phyloP scores from a whole-genome alignment of 1,284 basidiomycete species.

The Exobasidium cylindrosporum region DNA sequence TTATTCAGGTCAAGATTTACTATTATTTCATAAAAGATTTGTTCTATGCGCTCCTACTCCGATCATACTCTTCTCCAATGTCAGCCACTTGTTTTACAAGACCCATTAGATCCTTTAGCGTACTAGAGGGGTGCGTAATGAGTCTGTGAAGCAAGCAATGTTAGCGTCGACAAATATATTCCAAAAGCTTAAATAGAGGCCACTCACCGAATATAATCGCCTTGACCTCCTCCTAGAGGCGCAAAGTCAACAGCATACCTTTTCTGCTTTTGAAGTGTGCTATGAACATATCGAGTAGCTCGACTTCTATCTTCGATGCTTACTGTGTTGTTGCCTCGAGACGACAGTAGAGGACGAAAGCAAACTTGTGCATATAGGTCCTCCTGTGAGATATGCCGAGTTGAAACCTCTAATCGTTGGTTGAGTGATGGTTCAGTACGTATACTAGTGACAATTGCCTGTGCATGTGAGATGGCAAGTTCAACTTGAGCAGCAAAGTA shows the following conservation, averaged over 20 bases:
- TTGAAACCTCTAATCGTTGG: constrained; percentile 37
- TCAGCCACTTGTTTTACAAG: constrained; percentile 36
- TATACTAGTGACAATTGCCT: constrained; percentile 29
- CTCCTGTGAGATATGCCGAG: constrained; percentile 18
- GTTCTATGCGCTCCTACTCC: constrained; percentile 11
- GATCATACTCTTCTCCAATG: constrained; percentile 23
- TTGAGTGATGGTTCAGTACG: constrained; percentile 11
- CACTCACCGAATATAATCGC: constrained; percentile 31
- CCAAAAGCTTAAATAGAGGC: background rate
- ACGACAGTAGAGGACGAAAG: constrained; percentile 34
- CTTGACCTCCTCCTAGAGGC: constrained; percentile 31
- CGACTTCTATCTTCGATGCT: constrained; percentile 15
- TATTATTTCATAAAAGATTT: too few relatives aligned
- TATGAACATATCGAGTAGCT: constrained; percentile 24
- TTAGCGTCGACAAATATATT: background rate
- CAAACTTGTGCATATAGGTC: constrained; percentile 49
- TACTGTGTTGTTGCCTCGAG: background rate
- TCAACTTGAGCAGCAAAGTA: constrained; percentile 52
- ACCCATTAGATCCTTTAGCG: constrained; percentile 24
- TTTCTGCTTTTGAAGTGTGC: constrained; percentile 25
- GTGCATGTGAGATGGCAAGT: constrained; percentile 32
- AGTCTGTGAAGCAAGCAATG: constrained; percentile 20
- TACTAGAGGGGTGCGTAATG: constrained; percentile 44
- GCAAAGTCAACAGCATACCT: constrained; percentile 50
- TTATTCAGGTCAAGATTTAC: too few relatives aligned